A percentile compares a stretch with the other conserved stretches of the same genome.
phyloP scores from a whole-genome alignment of 1,284 basidiomycete species.

The Ceratorhiza oryzae-sativae region DNA sequence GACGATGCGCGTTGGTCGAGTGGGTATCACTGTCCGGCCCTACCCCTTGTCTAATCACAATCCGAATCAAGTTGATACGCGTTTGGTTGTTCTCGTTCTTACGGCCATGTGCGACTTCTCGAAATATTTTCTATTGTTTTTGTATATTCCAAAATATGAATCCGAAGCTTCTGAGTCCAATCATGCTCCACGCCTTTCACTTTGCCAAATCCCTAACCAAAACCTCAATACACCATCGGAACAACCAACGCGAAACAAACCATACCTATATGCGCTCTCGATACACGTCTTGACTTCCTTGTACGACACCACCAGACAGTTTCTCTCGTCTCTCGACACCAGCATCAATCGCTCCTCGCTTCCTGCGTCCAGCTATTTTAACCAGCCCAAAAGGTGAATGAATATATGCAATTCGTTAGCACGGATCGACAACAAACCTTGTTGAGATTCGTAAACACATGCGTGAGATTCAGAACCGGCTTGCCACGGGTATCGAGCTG shows the following conservation, averaged over 20 bases:
- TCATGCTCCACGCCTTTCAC: neutral
- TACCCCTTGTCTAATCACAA: too few species aligned
- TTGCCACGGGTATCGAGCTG: slow-evolving; percentile 91
- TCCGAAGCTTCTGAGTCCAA: neutral
- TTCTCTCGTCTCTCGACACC: slow-evolving; percentile 92
- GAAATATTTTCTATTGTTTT: slow-evolving; percentile 29
- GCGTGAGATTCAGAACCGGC: slow-evolving; percentile 88
- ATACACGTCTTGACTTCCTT: slow-evolving; percentile 89
- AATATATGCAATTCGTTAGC: neutral
- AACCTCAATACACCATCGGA: neutral
- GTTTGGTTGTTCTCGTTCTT: too few species aligned
- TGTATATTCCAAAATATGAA: slow-evolving; percentile 32
- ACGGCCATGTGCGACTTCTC: neutral
- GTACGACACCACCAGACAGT: slow-evolving; percentile 94
- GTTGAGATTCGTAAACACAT: slow-evolving; percentile 90
- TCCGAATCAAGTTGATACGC: too few species aligned
- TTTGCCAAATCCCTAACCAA: slow-evolving; percentile 22
- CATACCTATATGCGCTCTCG: slow-evolving; percentile 74
- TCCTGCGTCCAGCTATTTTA: slow-evolving; percentile 85
- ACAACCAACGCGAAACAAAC: slow-evolving; percentile 43
- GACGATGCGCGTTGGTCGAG: too few species aligned
- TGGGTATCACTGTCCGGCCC: too few species aligned
- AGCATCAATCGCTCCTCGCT: slow-evolving; percentile 95
- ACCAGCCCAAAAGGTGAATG: slow-evolving; percentile 19
- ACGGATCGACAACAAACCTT: slow-evolving; percentile 65